These are phyloP conservation scores for Echeveria elegans DNA, from an alignment of 164 flowering plant species.

Conservation along the genomic window DNA sequence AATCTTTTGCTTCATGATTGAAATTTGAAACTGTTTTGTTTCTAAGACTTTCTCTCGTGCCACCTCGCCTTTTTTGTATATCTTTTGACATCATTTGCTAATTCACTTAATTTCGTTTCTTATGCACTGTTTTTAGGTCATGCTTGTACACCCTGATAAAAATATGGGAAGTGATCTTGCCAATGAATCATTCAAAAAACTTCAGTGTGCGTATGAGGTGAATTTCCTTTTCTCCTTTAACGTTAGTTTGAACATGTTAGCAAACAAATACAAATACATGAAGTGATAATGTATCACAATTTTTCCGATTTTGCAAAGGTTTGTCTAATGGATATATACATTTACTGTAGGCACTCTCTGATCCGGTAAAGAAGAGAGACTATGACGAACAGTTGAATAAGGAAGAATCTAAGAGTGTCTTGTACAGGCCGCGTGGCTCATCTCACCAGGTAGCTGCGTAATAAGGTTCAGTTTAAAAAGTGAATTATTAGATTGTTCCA, in stretches of 20 bases:
- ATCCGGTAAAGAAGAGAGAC: constrained; percentile 66
- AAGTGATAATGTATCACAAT: neutral
- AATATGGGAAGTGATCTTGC: constrained; percentile 90
- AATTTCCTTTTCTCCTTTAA: constrained; percentile 11
- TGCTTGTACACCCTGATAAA: constrained; percentile 99
- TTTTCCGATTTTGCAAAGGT: neutral
- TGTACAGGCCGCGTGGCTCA: constrained; percentile 46
- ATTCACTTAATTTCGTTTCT: neutral
- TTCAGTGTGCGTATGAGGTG: constrained; percentile 98
- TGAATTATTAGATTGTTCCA: neutral
- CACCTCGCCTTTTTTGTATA: too few relatives aligned
- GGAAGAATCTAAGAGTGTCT: constrained; percentile 64
- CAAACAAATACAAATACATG: too few relatives aligned
- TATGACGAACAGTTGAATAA: constrained; percentile 93
- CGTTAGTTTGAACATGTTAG: too few relatives aligned
- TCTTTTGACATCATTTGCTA: neutral
- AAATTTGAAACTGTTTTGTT: too few relatives aligned
- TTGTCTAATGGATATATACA: neutral
- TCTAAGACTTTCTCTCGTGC: too few relatives aligned
- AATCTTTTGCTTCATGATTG: too few relatives aligned
- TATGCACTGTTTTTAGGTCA: constrained; percentile 43
- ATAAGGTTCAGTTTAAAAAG: neutral
- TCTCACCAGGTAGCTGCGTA: constrained; percentile 51
- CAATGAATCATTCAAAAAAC: constrained; percentile 92
- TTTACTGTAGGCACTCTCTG: constrained; percentile 76